These are phyloP conservation scores for Penicillium sp. DNA, from an alignment of 2,329 filamentous ascomycete species.

Conservation along the genomic window DNA sequence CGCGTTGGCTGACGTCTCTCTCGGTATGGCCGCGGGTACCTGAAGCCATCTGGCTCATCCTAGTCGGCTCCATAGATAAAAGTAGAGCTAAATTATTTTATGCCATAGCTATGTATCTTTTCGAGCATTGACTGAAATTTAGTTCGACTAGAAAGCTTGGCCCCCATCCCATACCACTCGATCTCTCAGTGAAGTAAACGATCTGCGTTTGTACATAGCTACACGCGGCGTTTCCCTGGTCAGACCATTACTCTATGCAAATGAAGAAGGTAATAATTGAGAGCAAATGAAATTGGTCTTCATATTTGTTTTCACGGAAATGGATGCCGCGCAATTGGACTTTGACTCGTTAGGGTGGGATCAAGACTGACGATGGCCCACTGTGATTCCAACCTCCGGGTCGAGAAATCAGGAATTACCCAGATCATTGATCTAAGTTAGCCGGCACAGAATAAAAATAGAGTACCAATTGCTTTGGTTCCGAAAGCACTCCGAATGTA, in stretches of 20 bases:
- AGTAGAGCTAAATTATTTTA: background rate
- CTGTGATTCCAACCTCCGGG: background rate
- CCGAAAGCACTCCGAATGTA: background rate
- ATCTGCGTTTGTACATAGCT: too few species aligned
- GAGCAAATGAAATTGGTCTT: too few species aligned
- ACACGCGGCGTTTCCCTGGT: too few species aligned
- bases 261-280: too few species aligned
- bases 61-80: background rate
- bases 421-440: background rate
- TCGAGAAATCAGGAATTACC: background rate
- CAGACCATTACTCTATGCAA: too few species aligned
- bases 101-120: background rate
- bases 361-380: background rate
- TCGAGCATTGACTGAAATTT: background rate
- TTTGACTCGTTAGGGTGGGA: background rate
- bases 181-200: too few species aligned
- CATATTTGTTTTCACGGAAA: too few species aligned
- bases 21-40: background rate
- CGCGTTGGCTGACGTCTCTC: slow-evolving; percentile 11
- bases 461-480: background rate
- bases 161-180: background rate
- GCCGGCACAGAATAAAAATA: background rate
- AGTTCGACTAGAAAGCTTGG: background rate
- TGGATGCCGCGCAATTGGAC: background rate
- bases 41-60: background rate